Evolutionary conservation across 345 rosid genomes (phyloP), one percentile per base, ranked within the genome.

Genomic region (Atalantia buxifolia): DNA sequence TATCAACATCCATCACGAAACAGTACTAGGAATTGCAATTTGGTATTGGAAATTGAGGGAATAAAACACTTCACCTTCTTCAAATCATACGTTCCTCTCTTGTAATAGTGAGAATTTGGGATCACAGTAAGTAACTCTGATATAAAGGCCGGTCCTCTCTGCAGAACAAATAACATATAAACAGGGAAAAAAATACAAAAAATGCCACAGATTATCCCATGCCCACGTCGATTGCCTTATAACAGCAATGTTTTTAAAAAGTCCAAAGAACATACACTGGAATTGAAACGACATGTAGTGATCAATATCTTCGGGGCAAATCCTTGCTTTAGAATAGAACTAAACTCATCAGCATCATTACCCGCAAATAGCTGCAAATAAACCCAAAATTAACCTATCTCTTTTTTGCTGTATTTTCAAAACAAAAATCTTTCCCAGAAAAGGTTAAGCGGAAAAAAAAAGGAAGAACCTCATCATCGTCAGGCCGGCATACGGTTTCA

Each of bases 241-340:
- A 50, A 31, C 42, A 66, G 9, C 71, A 65, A 66, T n/a, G 57
- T 63, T 24, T 4, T 5, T 76, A 67, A 62, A 38, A 13, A 30
- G 76, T 9, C 30, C 68, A 76, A 53, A 53, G 59, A 40, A 63
- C 98, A 82, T 92, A 94, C 98, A 45, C 92, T 84, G 53, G 98
- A 97, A 81, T 96, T 90, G 86, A 90, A 94, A 79, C 98, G 90
- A 82, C 91, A 90, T n/a, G 99, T 97, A 27, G 99, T 92, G 81
- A 94, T 86, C 83, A 97, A 83, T 82, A 92, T 82, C 86, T 93
- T 94, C 1, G 98, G 95, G 2, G 82, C 64, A 10, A 57, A 36
- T 53, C 90, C 94, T 9, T 86, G 91, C 72, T 86, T 89, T 77
- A 94, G 79, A 36, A 96, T 48, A 25, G 90, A 83, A 76, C 88